Conservation (phyloP, 2,329 filamentous ascomycete genomes). For the Phoma sp. region DNA sequence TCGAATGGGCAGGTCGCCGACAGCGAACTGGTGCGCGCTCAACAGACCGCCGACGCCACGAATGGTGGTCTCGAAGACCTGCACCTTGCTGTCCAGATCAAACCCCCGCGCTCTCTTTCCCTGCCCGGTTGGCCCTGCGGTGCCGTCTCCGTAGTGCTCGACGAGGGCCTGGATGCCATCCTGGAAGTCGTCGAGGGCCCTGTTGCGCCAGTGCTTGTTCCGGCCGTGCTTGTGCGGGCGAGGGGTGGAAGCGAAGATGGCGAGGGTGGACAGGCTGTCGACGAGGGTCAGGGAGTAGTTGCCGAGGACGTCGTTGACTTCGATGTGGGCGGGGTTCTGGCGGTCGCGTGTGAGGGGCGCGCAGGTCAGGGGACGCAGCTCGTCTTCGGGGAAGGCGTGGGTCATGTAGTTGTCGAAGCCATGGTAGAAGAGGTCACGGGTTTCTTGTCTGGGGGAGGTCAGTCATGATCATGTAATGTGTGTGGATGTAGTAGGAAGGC, state of each 20-base stretch:
- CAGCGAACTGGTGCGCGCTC: slow-evolving; percentile 91
- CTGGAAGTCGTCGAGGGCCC: slow-evolving; percentile 69
- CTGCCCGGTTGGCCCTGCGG: slow-evolving; percentile 68
- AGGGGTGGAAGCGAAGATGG: slow-evolving; percentile 82
- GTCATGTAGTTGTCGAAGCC: slow-evolving; percentile 95
- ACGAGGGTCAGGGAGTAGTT: slow-evolving; percentile 97
- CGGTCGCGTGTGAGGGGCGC: slow-evolving; percentile 82
- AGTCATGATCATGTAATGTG: too few relatives aligned
- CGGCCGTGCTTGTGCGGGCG: slow-evolving; percentile 57
- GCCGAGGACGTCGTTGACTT: slow-evolving; percentile 92
- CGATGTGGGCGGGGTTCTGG: slow-evolving; percentile 78
- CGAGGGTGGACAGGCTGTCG: slow-evolving; percentile 92
- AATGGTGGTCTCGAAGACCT: slow-evolving; percentile 98
- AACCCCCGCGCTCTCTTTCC: slow-evolving; percentile 81
- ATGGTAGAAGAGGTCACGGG: slow-evolving; percentile 87
- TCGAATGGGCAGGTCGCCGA: slow-evolving; percentile 85
- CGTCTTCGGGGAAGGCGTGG: slow-evolving; percentile 94
- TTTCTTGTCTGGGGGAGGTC: slow-evolving; percentile 48
- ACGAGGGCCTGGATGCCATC: slow-evolving; percentile 78
- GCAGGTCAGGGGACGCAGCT: slow-evolving; percentile 87
- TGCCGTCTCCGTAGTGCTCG: slow-evolving; percentile 85
- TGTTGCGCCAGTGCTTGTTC: slow-evolving; percentile 48
- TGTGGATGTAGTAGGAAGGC: too few relatives aligned
- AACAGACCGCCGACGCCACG: slow-evolving; percentile 87
- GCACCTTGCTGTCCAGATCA: slow-evolving; percentile 95